phyloP scores from a whole-genome alignment of 192 early-diverging fungal genomes.

The Allomyces javanicus region DNA sequence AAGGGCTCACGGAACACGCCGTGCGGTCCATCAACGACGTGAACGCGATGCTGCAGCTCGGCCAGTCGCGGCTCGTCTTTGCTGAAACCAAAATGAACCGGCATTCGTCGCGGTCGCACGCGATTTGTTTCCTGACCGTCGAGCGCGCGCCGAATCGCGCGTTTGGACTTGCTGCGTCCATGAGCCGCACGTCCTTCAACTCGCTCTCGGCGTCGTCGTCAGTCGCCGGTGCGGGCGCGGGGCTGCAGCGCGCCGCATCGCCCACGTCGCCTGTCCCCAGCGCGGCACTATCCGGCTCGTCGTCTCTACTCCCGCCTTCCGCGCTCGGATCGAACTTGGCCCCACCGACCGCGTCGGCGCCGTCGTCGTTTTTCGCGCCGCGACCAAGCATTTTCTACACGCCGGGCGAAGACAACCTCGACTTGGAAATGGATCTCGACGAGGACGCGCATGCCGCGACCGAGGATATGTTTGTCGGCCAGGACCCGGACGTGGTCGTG shows the following conservation, averaged over 20 bases:
- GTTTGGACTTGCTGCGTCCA: conserved; percentile 13
- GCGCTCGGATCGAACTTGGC: too few relatives aligned
- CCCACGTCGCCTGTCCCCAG: not conserved
- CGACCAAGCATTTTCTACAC: too few relatives aligned
- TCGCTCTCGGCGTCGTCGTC: conserved; percentile 7
- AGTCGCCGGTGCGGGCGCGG: not conserved
- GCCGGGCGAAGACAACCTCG: too few relatives aligned
- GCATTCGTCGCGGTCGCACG: conserved; percentile 58
- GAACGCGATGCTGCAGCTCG: conserved; percentile 39
- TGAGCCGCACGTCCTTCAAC: conserved; percentile 29
- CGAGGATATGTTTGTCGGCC: not conserved
- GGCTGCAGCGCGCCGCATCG: too few relatives aligned
- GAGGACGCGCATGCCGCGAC: not conserved
- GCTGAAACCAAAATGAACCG: conserved; percentile 49
- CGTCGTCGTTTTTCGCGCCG: not conserved
- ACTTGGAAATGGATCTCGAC: not conserved
- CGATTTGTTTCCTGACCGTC: conserved; percentile 55
- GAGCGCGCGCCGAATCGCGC: conserved; percentile 34
- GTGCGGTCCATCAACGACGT: conserved; percentile 38
- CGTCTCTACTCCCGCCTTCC: not conserved
- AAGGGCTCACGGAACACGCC: conserved; percentile 37
- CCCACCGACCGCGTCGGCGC: not conserved
- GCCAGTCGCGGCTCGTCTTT: conserved; percentile 5
- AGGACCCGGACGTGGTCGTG: conserved; percentile 8
- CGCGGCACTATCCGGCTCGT: not conserved